Percentiles rank a stretch among this genome's conserved stretches.
phyloP scores from a whole-genome alignment of 2,329 filamentous ascomycete genomes.

The Beauveria pseudobassiana region DNA sequence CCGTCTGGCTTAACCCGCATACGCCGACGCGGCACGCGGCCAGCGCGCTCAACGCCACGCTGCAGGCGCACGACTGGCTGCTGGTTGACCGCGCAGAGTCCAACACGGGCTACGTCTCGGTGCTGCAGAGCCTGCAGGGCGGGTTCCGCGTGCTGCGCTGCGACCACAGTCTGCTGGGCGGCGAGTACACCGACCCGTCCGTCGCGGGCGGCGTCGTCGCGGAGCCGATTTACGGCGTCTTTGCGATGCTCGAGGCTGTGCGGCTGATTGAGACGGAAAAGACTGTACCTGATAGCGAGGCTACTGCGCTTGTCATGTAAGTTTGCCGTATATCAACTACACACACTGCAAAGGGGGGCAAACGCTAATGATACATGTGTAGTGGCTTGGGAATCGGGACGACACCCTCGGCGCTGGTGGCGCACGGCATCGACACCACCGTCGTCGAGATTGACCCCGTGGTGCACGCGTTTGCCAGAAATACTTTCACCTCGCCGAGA shows the following conservation, averaged over 20 bases:
- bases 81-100: slow-evolving; percentile 80
- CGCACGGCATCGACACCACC: slow-evolving; percentile 85
- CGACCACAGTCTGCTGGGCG: slow-evolving; percentile 89
- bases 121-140: slow-evolving; percentile 65
- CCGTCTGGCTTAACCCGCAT: slow-evolving; percentile 66
- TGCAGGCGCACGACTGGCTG: slow-evolving; percentile 60
- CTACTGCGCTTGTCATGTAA: slow-evolving; percentile 80
- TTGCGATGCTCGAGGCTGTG: slow-evolving; percentile 89
- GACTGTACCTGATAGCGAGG: slow-evolving; percentile 51
- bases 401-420: slow-evolving; percentile 75
- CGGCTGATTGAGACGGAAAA: slow-evolving; percentile 62
- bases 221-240: slow-evolving; percentile 94
- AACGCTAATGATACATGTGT: not conserved
- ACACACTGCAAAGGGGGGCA: too few species aligned
- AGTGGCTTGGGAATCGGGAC: slow-evolving; percentile 91
- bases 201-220: slow-evolving; percentile 43
- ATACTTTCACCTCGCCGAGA: slow-evolving; percentile 72
- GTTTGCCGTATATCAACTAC: slow-evolving; percentile 21
- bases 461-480: slow-evolving; percentile 75
- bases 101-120: slow-evolving; percentile 84
- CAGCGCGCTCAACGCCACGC: slow-evolving; percentile 54
- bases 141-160: slow-evolving; percentile 80
- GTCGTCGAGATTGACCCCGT: slow-evolving; percentile 91
- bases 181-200: slow-evolving; percentile 67
- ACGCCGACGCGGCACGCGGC: slow-evolving; percentile 55